Conservation (phyloP, 2,329 filamentous ascomycete genomes). For the Aspergillus pseudonomiae region DNA sequence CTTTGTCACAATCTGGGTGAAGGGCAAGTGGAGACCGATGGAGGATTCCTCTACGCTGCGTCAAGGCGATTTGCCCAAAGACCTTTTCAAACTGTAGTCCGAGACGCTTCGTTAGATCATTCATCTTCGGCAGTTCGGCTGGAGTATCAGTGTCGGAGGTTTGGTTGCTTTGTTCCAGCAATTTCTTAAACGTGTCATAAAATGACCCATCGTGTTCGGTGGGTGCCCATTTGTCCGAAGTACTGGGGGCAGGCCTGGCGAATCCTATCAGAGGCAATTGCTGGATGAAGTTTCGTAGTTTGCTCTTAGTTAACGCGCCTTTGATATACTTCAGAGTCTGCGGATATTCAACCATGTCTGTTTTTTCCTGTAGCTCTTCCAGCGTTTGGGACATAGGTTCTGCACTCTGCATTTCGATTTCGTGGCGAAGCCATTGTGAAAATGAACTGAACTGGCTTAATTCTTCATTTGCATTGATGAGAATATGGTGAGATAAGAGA, state of each 20-base stretch:
- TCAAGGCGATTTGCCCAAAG: slow-evolving; percentile 70
- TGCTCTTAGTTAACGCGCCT: slow-evolving; percentile 67
- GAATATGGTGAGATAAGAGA: slow-evolving; percentile 72
- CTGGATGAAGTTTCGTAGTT: slow-evolving; percentile 61
- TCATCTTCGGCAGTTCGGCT: slow-evolving; percentile 62
- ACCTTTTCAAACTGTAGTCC: slow-evolving; percentile 61
- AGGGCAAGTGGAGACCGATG: slow-evolving; percentile 62
- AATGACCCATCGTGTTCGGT: slow-evolving; percentile 43
- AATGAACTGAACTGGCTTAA: slow-evolving; percentile 77
- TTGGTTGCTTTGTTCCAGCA: slow-evolving; percentile 56
- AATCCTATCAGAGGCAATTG: slow-evolving; percentile 40
- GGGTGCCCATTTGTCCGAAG: slow-evolving; percentile 44
- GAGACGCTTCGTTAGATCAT: slow-evolving; percentile 64
- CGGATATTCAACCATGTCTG: slow-evolving; percentile 72
- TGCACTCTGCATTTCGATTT: slow-evolving; percentile 76
- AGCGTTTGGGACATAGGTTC: slow-evolving; percentile 59
- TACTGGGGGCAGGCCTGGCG: slow-evolving; percentile 42
- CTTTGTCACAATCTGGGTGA: slow-evolving; percentile 41
- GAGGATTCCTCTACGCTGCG: slow-evolving; percentile 68
- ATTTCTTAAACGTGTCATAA: slow-evolving; percentile 52
- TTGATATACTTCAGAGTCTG: slow-evolving; percentile 79
- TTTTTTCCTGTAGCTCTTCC: slow-evolving; percentile 76
- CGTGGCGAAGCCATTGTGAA: slow-evolving; percentile 79
- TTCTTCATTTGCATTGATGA: slow-evolving; percentile 74
- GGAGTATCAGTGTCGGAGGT: slow-evolving; percentile 51